A percentile compares a stretch with the other conserved stretches of the same genome.
phyloP scores from a whole-genome alignment of 179 eudicot species.

The Beta macrorhiza region DNA sequence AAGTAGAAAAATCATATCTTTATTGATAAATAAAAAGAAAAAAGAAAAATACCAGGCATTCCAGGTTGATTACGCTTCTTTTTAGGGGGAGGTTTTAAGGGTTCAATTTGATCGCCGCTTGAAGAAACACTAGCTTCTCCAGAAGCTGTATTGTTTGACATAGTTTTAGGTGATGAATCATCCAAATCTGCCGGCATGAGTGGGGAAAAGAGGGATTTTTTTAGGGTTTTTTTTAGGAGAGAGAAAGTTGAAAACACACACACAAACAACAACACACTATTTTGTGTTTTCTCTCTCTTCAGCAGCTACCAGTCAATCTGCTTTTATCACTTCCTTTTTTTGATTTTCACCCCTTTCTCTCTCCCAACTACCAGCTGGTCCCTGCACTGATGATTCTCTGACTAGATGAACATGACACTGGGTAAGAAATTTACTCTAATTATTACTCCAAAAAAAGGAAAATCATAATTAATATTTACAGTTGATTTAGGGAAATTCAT shows the following conservation, averaged over 20 bases:
- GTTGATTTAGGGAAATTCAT: not conserved
- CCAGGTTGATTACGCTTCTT: constrained; percentile 91
- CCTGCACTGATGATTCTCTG: constrained; percentile 45
- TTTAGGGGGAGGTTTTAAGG: constrained; percentile 40
- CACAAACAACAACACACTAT: not conserved
- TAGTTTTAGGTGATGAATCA: constrained; percentile 50
- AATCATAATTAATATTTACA: not conserved
- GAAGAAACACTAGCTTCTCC: constrained; percentile 74
- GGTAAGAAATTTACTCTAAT: not conserved
- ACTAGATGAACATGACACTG: constrained; percentile 30
- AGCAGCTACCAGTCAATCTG: constrained; percentile 65
- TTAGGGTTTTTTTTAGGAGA: constrained; percentile 33
- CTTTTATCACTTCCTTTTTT: constrained; percentile 15
- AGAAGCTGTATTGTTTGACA: constrained; percentile 43
- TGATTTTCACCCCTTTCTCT: not conserved
- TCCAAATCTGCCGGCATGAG: constrained; percentile 57
- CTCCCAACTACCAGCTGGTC: constrained; percentile 52
- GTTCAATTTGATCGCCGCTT: constrained; percentile 48
- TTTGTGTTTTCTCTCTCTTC: constrained; percentile 27
- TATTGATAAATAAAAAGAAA: not conserved
- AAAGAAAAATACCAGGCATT: constrained; percentile 67
- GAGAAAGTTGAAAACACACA: not conserved
- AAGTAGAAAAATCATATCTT: too few species aligned
- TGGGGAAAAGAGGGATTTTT: not conserved
- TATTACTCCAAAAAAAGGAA: not conserved